Evolutionary conservation across 495 filamentous ascomycete genomes (phyloP).

Genomic region (Daldinia childiae): DNA sequence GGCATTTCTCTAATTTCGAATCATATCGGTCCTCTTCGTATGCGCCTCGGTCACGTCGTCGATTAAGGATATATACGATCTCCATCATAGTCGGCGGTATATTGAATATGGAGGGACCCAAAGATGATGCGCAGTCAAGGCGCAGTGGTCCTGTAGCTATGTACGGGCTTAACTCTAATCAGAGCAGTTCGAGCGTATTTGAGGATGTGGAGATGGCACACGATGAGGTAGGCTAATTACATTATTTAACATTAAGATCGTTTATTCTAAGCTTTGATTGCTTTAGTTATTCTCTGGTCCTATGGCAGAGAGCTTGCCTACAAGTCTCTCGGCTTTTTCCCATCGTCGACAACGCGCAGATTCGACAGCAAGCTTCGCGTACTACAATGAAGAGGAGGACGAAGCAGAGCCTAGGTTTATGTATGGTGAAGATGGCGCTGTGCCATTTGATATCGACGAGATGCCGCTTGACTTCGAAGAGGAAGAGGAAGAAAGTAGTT

Average conservation of each 20-base stretch:
- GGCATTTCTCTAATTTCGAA: background rate
- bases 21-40: slow-evolving; percentile 5
- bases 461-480: slow-evolving; percentile 45
- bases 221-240: slow-evolving; percentile 73
- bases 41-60: background rate
- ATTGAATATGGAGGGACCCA: slow-evolving; percentile 45
- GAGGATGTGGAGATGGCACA: slow-evolving; percentile 99
- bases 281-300: slow-evolving; percentile 88
- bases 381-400: slow-evolving; percentile 76
- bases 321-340: slow-evolving; percentile 85
- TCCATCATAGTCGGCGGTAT: slow-evolving; percentile 19
- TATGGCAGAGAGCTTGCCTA: slow-evolving; percentile 92
- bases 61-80: slow-evolving; percentile 12
- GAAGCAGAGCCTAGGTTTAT: slow-evolving; percentile 43
- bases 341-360: slow-evolving; percentile 81
- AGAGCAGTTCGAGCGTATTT: slow-evolving; percentile 84
- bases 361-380: slow-evolving; percentile 89
- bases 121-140: slow-evolving; percentile 37
- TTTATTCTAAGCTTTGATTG: slow-evolving; percentile 33
- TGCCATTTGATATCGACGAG: slow-evolving; percentile 45
- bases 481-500: slow-evolving; percentile 49
- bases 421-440: slow-evolving; percentile 30
- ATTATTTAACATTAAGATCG: background rate
- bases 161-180: slow-evolving; percentile 73
- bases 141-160: slow-evolving; percentile 52